Conservation (phyloP, 352 stramenopile species). For the Globisporangium abappressorium region DNA sequence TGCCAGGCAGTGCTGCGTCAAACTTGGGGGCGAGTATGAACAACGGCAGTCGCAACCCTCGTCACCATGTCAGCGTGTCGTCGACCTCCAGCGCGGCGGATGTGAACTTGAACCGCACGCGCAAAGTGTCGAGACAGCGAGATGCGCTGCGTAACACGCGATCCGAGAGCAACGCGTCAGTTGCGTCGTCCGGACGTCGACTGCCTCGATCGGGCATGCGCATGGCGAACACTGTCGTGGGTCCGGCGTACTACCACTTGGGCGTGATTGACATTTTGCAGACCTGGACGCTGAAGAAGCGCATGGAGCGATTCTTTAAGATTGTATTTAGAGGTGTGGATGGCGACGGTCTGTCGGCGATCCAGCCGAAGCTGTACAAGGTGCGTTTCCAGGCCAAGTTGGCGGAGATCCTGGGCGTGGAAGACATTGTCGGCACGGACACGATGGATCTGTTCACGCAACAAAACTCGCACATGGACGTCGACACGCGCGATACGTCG, state of each 20-base stretch:
- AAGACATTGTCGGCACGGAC: constrained; percentile 57
- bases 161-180: constrained; percentile 59
- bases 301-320: constrained; percentile 87
- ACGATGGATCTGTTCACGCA: constrained; percentile 60
- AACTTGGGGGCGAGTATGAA: background rate
- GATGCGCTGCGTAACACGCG: constrained; percentile 37
- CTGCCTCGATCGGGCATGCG: constrained; percentile 81
- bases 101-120: constrained; percentile 19
- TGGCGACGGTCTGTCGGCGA: constrained; percentile 79
- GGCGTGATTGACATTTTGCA: constrained; percentile 91
- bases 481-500: constrained; percentile 64
- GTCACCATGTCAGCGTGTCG: constrained; percentile 68
- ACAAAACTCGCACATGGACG: constrained; percentile 88
- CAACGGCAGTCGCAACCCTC: constrained; percentile 8
- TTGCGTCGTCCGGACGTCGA: constrained; percentile 60
- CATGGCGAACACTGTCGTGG: constrained; percentile 83
- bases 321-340: constrained; percentile 82
- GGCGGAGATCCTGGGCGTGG: constrained; percentile 81
- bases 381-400: constrained; percentile 86
- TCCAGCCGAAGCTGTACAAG: constrained; percentile 80
- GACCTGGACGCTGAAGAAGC: constrained; percentile 86
- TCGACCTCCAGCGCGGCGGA: constrained; percentile 32
- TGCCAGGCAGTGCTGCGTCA: background rate
- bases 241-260: constrained; percentile 87
- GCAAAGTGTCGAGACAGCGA: constrained; percentile 62